Base-by-base conservation (phyloP, 2,329 filamentous ascomycete species). In the Phaeosphaeria sp. region DNA sequence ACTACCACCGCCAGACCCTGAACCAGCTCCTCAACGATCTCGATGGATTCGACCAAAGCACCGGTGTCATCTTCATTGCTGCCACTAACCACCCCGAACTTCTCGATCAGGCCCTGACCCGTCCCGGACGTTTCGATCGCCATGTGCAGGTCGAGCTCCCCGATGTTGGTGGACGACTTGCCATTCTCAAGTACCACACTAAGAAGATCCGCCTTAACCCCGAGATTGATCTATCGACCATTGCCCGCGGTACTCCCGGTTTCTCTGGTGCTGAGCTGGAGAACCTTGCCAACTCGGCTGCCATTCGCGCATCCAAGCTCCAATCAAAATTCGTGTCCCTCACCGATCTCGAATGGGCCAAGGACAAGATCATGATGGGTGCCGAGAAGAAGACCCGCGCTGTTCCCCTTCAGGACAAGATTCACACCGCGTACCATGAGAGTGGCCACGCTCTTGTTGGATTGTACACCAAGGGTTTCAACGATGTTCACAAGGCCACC, bases 311-410 rank as follows among this genome's bases (percentile, higher is more conserved):
- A n/a, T 96, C 92, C 71, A 92, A 95, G 76, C 86, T 91, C 66
- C 95, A 93, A 79, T 86, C 90, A 40, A 83, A 83, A 57, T 85
- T 89, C 46, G 91, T 99, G 52, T 85, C 86, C 13, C 90, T 92
- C 77, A 79, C 85, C 33, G 93, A 98, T 73, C 89, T 98, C 63
- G 93, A 97, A 68, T 99, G 94, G 93, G 95, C 95, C 56, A 98
- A 96, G 79, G 95, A 99, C 81, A 95, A 95, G 80, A 91, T 99
- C 53, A 90, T 97, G 77, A 97, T 99, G 92, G 95, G 95, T 39
- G 91, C 94, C 2, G 95, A 99, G 80, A 88, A 90, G 74, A 91
- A 89, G 76, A 96, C 90, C 66, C 92, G 94, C 79, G 86, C 97
- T 55, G 94, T 99, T 55, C 91, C 90, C 44, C 88, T 94, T 63